These are phyloP conservation scores for Helichrysum umbraculigerum DNA, from an alignment of 129 eudicot species.

Conservation along the genomic window DNA sequence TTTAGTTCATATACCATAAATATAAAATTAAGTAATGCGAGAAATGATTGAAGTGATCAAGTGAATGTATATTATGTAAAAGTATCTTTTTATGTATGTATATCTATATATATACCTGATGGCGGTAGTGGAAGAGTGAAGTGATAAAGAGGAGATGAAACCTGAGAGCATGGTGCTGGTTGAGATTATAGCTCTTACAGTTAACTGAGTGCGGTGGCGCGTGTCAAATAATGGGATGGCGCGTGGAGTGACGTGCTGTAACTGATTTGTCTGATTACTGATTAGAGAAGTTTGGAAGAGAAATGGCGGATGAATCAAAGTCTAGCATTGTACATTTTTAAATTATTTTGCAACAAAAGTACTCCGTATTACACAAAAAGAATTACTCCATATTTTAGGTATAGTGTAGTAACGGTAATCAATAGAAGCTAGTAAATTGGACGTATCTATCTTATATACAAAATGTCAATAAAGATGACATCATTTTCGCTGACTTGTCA, in stretches of 20 bases:
- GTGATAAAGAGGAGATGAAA: slow-evolving; percentile 20
- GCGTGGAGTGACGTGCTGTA: background rate
- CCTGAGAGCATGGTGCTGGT: slow-evolving; percentile 14
- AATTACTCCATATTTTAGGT: too few species aligned
- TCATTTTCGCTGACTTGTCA: too few species aligned
- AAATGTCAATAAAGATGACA: too few species aligned
- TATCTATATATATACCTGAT: slow-evolving; percentile 24
- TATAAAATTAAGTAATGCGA: background rate
- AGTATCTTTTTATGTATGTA: background rate
- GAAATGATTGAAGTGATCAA: slow-evolving; percentile 16
- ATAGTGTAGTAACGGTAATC: too few species aligned
- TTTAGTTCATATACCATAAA: background rate
- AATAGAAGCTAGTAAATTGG: too few species aligned
- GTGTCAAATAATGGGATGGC: background rate
- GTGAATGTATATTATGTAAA: background rate
- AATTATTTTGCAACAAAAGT: too few species aligned
- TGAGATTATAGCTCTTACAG: slow-evolving; percentile 25
- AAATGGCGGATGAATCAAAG: background rate
- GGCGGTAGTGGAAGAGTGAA: slow-evolving; percentile 13
- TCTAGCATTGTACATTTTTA: too few species aligned
- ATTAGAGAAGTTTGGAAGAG: background rate
- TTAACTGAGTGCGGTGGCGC: slow-evolving; percentile 27
- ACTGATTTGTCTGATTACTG: slow-evolving; percentile 12
- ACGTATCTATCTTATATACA: too few species aligned
- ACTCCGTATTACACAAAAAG: too few species aligned